Evolutionary conservation across 2,329 filamentous ascomycete species (phyloP), one percentile per base, ranked within the genome.

Genomic region (Coleophoma cylindrospora): DNA sequence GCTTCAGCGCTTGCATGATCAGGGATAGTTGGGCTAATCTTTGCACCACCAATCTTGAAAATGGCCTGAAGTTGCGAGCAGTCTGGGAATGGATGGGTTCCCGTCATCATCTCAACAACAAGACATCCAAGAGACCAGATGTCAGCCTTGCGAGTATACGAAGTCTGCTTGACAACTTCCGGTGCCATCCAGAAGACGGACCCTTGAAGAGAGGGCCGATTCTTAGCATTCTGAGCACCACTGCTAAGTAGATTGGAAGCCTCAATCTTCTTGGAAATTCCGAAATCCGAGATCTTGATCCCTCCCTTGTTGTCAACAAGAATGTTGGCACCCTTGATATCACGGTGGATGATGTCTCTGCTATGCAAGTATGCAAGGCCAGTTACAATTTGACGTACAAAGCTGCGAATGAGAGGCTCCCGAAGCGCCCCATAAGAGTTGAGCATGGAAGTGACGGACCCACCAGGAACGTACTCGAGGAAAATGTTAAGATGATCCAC

Each of bases 141-240:
- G 64, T 99, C 94, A 13, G 94, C 94, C 73, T 97, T 97, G 71
- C 92, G 90, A 5, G 92, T 97, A 72, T 99, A 96, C 6, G 91
- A 91, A 3, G 92, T 97, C 71, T 97, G 94, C 64, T 94, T 94
- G 55, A 99, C 94, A 17, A 99, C 94, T 73, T 99, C 94, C 9
- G 94, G 94, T 1, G 94, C 94, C 94, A 99, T 99, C 94, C 94
- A 99, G 73, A 96, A 99, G 47, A 99, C 94, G 22, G 91, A 96
- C 13, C 94, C 94, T 68, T 99, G 94, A 3, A 99, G 80, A 1
- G 92, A 97, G 3, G 84, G 83, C 5, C 83, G 75, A 62, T 87
- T 77, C 66, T 83, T 84, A 68, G 79, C 83, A 69, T 83, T 84
- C 63, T 77, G 80, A 64, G 75, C 85, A 60, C 76, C 85, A 38